Evolutionary conservation across 2,329 filamentous ascomycete genomes (phyloP).

Genomic region (Penicillium hesseltinei): DNA sequence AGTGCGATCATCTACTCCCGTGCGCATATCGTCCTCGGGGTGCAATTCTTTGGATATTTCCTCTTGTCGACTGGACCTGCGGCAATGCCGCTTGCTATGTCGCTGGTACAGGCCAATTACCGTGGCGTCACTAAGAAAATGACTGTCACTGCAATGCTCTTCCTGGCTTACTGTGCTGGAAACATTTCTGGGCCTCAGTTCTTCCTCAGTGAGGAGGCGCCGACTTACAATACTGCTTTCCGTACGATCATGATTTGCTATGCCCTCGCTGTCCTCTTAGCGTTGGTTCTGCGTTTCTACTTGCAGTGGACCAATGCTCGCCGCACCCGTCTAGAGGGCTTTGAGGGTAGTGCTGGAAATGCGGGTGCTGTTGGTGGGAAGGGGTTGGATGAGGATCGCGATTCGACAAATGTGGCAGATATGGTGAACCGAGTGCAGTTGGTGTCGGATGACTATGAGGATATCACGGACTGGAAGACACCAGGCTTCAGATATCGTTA

Average conservation of each 20-base stretch:
- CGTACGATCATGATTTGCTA: constrained; percentile 58
- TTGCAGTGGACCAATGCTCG: constrained; percentile 48
- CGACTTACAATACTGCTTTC: constrained; percentile 55
- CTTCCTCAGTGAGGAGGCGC: constrained; percentile 52
- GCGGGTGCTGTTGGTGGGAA: constrained; percentile 45
- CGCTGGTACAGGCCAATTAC: constrained; percentile 57
- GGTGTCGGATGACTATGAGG: constrained; percentile 52
- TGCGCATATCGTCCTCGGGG: constrained; percentile 35
- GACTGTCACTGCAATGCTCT: constrained; percentile 57
- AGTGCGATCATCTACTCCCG: constrained; percentile 55
- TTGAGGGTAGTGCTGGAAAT: constrained; percentile 21
- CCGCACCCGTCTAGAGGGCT: constrained; percentile 42
- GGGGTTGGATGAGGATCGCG: constrained; percentile 42
- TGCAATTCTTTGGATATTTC: constrained; percentile 59
- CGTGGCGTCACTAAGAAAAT: constrained; percentile 61
- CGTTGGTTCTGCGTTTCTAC: constrained; percentile 49
- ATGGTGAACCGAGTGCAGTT: constrained; percentile 35
- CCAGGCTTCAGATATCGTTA: constrained; percentile 58
- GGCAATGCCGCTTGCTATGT: constrained; percentile 55
- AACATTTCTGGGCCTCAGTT: constrained; percentile 59
- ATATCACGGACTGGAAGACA: constrained; percentile 61
- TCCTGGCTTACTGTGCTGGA: constrained; percentile 56
- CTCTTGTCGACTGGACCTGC: constrained; percentile 55
- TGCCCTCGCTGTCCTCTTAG: constrained; percentile 48
- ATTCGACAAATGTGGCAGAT: constrained; percentile 38